Base-by-base conservation (phyloP, 805 yeast genomes). In the Candida silvicultrix region DNA sequence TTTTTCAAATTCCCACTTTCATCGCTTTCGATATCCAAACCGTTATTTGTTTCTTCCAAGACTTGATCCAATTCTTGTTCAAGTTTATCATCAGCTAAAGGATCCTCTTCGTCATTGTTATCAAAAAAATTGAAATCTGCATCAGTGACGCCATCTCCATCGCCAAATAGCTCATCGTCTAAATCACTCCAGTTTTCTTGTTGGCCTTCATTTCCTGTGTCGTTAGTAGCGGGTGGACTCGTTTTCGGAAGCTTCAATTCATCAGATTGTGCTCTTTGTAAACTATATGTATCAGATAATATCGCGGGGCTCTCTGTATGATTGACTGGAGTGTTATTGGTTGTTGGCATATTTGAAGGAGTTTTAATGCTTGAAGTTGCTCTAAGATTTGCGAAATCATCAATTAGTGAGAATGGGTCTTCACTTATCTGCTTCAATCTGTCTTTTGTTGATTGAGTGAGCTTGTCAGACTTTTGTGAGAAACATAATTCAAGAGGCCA, bases 401-500 rank as follows among this genome's bases (percentile, higher is more conserved):
- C 70, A 40, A 69, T 65, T 35, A 68, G 49, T 38, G 66, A 64
- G 31, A 70, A 54, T 11, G 71, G 65, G 38, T 64, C 68, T 16
- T 56, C 28, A 19, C 6, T 3, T 12, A 46, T 28, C 18, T 55
- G 47, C 12, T 50, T 10, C 22, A 38, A 11, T 19, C 25, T 29
- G 7, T 25, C 14, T 8, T 21, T 18, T 2, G 25, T 5, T 5
- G 42, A 38, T 9, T 20, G 11, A 7, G 29, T 6, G 7, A 38
- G 25, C n/a, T 12, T 11, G 4, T 49, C 50, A 1, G 55, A 77
- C 45, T 72, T 66, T 56, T 85, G 94, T 5, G 37, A 10, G 46
- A 77, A 68, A 55, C 90, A 83, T 19, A 85, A 64, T 40, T 75
- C 77, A 55, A 83, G 64, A 0, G 95, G 95, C 95, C 95, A 86